Conservation (phyloP, 345 rosid species). For the Iberis pinnata region DNA sequence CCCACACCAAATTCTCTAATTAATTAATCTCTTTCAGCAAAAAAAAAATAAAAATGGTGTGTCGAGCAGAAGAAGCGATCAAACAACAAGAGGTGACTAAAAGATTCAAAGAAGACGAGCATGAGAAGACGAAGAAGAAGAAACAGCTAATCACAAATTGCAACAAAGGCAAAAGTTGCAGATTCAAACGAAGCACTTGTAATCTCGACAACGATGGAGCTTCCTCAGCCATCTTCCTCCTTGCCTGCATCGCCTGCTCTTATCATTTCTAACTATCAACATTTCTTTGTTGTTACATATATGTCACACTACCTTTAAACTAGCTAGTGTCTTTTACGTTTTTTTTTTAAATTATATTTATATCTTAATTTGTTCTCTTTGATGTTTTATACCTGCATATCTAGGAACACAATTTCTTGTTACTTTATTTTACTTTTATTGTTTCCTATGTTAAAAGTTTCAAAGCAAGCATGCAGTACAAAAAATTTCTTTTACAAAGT, state of each 20-base stretch:
- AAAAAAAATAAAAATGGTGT: not conserved
- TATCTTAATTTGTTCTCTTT: too few relatives aligned
- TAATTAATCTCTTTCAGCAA: not conserved
- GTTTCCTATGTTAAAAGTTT: too few relatives aligned
- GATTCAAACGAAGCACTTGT: constrained; percentile 79
- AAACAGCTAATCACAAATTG: constrained; percentile 40
- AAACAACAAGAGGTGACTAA: constrained; percentile 30
- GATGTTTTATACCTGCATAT: too few relatives aligned
- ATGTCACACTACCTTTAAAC: not conserved
- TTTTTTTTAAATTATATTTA: too few relatives aligned
- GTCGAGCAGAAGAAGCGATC: constrained; percentile 16
- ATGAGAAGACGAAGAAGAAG: constrained; percentile 25
- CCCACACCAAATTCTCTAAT: constrained; percentile 8
- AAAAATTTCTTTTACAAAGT: too few relatives aligned
- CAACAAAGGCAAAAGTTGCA: constrained; percentile 58
- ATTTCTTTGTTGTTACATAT: constrained; percentile 4
- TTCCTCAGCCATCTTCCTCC: constrained; percentile 82
- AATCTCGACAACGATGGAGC: constrained; percentile 72
- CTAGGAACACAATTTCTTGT: too few relatives aligned
- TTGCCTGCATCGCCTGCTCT: constrained; percentile 74
- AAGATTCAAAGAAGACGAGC: constrained; percentile 13
- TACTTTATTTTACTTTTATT: too few relatives aligned
- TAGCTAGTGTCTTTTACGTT: not conserved
- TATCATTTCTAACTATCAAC: constrained; percentile 6
- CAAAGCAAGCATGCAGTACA: too few relatives aligned